Base-by-base conservation (phyloP, 2,329 filamentous ascomycete genomes). In the Ceratocystis alfenasii region DNA sequence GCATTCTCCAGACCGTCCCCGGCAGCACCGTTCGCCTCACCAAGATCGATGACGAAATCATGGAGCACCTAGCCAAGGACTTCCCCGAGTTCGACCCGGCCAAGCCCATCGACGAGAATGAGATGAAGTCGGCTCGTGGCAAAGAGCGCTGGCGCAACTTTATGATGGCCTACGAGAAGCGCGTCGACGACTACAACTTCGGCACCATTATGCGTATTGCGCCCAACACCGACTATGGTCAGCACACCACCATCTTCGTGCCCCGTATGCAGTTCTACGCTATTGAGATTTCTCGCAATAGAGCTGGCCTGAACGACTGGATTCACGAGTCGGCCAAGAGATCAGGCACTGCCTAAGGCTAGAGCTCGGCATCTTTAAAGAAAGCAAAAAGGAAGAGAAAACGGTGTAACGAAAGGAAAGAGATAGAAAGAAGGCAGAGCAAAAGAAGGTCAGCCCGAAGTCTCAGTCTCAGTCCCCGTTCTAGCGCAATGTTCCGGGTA, bases 141-240 rank as follows among this genome's bases (percentile, higher is more conserved):
- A 99, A 99, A 81, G 90, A 95, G 77, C 83, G 83, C 74, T 99
- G 94, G 94, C 86, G 94, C 72, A 89, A 88, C 70, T 99, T 96
- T 78, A 88, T 96, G 83, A 92, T 88, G 81, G 80, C 82, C 69
- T 99, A 96, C 75, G 91, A 97, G 78, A 92, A 95, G 77, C 93
- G 84, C 77, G 80, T 99, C n/a, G 88, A 94, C 69, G 95, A 99
- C 77, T 99, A 87, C 81, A 99, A 96, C 80, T 99, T 96, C 76
- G 94, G 94, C 66, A 96, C 94, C 44, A 92, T 99, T 83, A 75
- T 99, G 71, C 85, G 94, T 67, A 82, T 84, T 66, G 89, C 83
- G 72, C 82, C 90, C 46, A 89, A 88, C 71, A 84, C 76, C 64
- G 93, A 96, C 76, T 97, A 99, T 74, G 89, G 87, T 64, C 81